Base-by-base conservation (phyloP, 208 protist genomes). In the Trypanosoma theileri region DNA sequence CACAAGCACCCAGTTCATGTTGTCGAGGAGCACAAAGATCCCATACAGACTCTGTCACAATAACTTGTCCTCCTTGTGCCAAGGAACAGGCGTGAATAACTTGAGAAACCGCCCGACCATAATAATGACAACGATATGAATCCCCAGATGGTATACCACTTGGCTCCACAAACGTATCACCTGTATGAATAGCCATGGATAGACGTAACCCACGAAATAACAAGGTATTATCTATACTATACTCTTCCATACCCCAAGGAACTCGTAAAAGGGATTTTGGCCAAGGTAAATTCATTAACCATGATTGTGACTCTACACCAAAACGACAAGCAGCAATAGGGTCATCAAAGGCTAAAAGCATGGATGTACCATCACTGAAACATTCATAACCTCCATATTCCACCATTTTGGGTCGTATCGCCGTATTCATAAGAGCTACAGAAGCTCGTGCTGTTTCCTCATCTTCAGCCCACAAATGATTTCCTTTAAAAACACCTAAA, bases 311-410 rank as follows among this genome's bases (percentile, higher is more conserved):
- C 54, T 96, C 90, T 3, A 70, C 78, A 73, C 80, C 85, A 58
- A 96, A 92, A 48, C 90, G 90, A 62, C 90, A 96, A 7, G 87
- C 87, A 21, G 85, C 82, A 6, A 80, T 72, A 17, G 87, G 65
- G 56, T 92, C 84, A 21, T 77, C 77, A 63, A 93, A 93, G 40
- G 90, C 87, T 0, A 96, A 77, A 35, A 96, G 72, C 79, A 96
- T 83, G 11, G 81, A 88, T 58, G 81, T 71, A 8, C 82, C 87
- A 60, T 96, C 88, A 72, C 87, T 92, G 72, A 88, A 93, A 69
- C 82, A 91, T 71, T 96, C 90, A 69, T 93, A 89, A 8, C 71
- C 84, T 21, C 85, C 90, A 60, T 96, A 93, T 79, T 93, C 71
- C 3, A 50, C 66, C 81, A 89, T 82, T 76, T 96, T 96, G 16